Evolutionary conservation across 208 protist species (phyloP), one percentile per base, ranked within the genome.

Genomic region (Acanthamoeba royreba): DNA sequence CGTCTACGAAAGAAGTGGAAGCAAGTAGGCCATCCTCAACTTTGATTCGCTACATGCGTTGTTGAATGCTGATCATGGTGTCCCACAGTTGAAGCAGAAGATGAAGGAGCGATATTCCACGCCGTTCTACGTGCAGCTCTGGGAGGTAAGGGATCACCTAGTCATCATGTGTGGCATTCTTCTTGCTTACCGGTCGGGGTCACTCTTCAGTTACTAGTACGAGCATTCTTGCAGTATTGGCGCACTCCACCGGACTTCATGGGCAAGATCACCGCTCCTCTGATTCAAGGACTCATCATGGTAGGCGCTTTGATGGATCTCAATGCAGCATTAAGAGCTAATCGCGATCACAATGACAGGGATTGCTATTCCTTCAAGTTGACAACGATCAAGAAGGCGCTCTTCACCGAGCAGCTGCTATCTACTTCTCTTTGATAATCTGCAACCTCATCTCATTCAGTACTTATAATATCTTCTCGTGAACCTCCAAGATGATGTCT

Each of bases 341-440:
- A n/a, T n/a, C n/a, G n/a, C n/a, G n/a, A n/a, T n/a, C n/a, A n/a
- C n/a, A n/a, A n/a, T n/a, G n/a, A n/a, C n/a, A n/a, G 47, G 83
- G 83, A 3, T 69, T 52, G 2, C 83, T 90, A 25, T 90, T 90
- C 47, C 45, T 90, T 19, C 83, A 90, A 52, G 19, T 72, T 45
- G 83, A 90, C 52, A 40, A 58, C 47, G 49, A 90, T n/a, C 83
- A 90, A n/a, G 83, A 22, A 19, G 83, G 52, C 35, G 83, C 83
- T 35, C 9, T 35, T 8, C 25, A 90, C n/a, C 45, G 83, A 5
- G 83, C 83, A 8, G 83, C 52, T 0, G 52, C 43, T 15, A 90
- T 90, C 38, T 90, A 90, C 83, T 90, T 90, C 47, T 90, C 83
- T 17, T 22, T 90, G 19, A 35, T 90, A 35, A 90, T 69, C 15